Base-by-base conservation (phyloP, 371 early-diverging fungal genomes). In the Apophysomyces ossiformis region DNA sequence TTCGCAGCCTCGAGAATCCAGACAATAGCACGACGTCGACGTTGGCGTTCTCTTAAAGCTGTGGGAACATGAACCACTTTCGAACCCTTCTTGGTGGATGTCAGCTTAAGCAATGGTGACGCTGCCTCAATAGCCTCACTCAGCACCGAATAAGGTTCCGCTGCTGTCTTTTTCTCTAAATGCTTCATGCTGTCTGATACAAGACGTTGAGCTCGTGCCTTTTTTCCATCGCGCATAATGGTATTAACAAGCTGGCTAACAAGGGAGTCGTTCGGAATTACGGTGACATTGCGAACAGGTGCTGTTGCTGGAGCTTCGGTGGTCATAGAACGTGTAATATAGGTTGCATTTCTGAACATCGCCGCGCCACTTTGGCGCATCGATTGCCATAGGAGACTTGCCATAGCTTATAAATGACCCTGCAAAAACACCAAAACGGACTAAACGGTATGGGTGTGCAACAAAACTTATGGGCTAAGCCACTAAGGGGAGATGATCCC, bases 1-100 rank as follows among this genome's bases (percentile, higher is more conserved):
- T 81, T 75, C 0, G 92, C 88, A 15, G 93, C 92, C 36, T 94
- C 91, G 61, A 93, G 65, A 59, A 95, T 91, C 98, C 96, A 97
- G 61, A 92, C 81, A 62, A 96, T 93, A 16, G 91, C 98, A 43
- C 85, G 87, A 61, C 95, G 87, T 57, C 88, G 77, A 47, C 95
- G 82, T 77, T 95, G 93, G 39, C 95, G 82, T 76, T 91, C 87
- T 70, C 84, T 88, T 61, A 96, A 77, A 8, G 98, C 89, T 32
- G 78, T 78, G 18, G 98, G 98, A 0, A 93, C 87, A 67, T 87
- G 89, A 12, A 93, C 69, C 32, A 88, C 89, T 77, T 93, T 95
- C 38, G 92, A 87, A n/a, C 95, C 93, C 72, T 87, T 85, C 21
- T 79, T 76, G 26, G 89, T 85, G 12, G 75, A 73, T 8, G 87